A percentile compares a stretch with the other conserved stretches of the same genome.
Evolutionary conservation across 1,139 yeast genomes (phyloP).

Genomic region (Zygosaccharomyces sapae): DNA sequence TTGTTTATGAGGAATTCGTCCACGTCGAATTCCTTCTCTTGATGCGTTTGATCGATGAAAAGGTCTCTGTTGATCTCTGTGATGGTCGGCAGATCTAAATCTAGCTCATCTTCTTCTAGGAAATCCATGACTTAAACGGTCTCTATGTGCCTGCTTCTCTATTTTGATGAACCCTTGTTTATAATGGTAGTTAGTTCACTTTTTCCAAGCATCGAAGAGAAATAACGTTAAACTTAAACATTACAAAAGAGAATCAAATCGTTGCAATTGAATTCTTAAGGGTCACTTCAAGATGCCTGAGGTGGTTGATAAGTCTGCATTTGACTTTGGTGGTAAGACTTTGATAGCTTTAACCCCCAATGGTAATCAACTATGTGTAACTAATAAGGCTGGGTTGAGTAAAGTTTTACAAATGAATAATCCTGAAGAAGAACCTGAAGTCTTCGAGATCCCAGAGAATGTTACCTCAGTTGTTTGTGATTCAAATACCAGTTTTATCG

Average conservation of each 20-base stretch:
- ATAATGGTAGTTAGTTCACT: background rate
- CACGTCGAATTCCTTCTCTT: slow-evolving; percentile 25
- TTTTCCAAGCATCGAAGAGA: background rate
- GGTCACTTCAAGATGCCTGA: slow-evolving; percentile 8
- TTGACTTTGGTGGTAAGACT: slow-evolving; percentile 34
- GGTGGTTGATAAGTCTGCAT: slow-evolving; percentile 26
- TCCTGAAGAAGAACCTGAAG: slow-evolving; percentile 35
- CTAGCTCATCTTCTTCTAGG: slow-evolving; percentile 23
- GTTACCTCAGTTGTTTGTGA: slow-evolving; percentile 22
- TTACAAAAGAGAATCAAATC: background rate
- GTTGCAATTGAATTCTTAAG: background rate
- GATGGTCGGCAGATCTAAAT: slow-evolving; percentile 27
- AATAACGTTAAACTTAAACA: background rate
- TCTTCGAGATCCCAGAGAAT: slow-evolving; percentile 26
- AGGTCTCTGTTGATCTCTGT: slow-evolving; percentile 30
- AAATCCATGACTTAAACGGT: slow-evolving; percentile 20
- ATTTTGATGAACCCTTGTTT: background rate
- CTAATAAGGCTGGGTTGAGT: slow-evolving; percentile 31
- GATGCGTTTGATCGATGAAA: slow-evolving; percentile 19
- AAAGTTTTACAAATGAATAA: slow-evolving; percentile 25
- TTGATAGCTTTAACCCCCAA: slow-evolving; percentile 24
- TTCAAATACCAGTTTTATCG: slow-evolving; percentile 19
- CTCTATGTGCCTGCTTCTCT: background rate
- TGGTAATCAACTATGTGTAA: slow-evolving; percentile 26
- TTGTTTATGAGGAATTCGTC: slow-evolving; percentile 31